Conservation (phyloP, 1,139 yeast species). For the Pichia sp. region DNA sequence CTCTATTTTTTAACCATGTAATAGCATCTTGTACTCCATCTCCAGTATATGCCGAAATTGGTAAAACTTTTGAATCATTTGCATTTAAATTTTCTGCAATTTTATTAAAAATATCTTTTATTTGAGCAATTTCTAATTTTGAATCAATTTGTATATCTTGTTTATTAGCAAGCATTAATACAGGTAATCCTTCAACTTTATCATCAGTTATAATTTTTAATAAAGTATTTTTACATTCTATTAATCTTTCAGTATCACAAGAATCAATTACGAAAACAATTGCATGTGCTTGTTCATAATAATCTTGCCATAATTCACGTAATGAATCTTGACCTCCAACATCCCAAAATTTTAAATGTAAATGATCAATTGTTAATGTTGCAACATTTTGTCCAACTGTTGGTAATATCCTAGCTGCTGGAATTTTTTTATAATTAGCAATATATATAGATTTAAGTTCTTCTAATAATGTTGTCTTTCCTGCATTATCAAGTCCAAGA, state of each 20-base stretch:
- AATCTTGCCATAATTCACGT: conserved; percentile 80
- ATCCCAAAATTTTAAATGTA: conserved; percentile 80
- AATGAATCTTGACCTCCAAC: conserved; percentile 88
- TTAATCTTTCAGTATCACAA: conserved; percentile 72
- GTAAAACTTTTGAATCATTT: conserved; percentile 81
- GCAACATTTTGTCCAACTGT: conserved; percentile 69
- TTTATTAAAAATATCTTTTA: conserved; percentile 74
- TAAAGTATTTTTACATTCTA: conserved; percentile 71
- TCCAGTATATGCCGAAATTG: conserved; percentile 82
- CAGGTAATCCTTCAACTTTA: conserved; percentile 69
- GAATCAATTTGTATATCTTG: conserved; percentile 68
- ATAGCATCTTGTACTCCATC: conserved; percentile 82
- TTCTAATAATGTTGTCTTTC: conserved; percentile 80
- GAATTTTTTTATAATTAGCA: conserved; percentile 35
- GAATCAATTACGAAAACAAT: conserved; percentile 90
- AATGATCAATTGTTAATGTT: conserved; percentile 19
- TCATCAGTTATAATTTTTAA: conserved; percentile 45
- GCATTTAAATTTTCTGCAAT: conserved; percentile 81
- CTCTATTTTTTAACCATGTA: conserved; percentile 78
- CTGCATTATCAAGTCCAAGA: conserved; percentile 91
- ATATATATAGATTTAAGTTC: conserved; percentile 48
- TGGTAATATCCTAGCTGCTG: conserved; percentile 51
- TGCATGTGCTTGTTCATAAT: conserved; percentile 82
- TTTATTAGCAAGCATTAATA: conserved; percentile 90
- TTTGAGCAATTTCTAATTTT: conserved; percentile 69